These are phyloP conservation scores for Podospora sp. DNA, from an alignment of 495 filamentous ascomycete species.

Conservation along the genomic window DNA sequence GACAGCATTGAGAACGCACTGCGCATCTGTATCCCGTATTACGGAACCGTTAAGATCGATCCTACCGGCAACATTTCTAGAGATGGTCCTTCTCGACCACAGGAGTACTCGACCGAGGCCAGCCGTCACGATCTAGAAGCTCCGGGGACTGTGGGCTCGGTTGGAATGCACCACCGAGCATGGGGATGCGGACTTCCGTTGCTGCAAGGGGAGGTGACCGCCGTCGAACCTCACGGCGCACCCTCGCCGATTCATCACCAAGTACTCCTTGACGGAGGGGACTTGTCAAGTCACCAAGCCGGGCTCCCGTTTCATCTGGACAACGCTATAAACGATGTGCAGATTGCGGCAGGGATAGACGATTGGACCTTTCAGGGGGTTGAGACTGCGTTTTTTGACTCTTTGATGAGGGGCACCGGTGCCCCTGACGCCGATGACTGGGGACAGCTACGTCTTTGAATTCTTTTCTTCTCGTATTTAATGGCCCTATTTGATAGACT, in stretches of 20 bases:
- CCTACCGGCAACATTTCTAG: background rate
- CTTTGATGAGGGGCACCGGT: slow-evolving; percentile 20
- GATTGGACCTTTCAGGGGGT: slow-evolving; percentile 30
- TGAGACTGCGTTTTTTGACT: slow-evolving; percentile 26
- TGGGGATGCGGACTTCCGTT: background rate
- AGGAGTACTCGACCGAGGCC: background rate
- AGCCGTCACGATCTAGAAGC: background rate
- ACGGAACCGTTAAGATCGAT: background rate
- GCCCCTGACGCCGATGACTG: background rate
- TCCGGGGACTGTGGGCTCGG: background rate
- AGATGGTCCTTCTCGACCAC: background rate
- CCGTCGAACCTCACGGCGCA: background rate
- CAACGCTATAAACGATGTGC: background rate
- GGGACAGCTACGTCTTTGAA: background rate
- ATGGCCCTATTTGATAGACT: no score
- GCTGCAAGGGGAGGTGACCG: background rate
- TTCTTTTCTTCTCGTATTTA: background rate
- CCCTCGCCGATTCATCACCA: background rate
- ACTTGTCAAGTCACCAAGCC: background rate
- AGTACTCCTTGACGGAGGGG: background rate
- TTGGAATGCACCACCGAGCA: background rate
- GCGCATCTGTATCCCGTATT: background rate
- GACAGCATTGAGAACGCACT: background rate
- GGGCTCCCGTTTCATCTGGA: background rate
- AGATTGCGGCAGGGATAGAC: slow-evolving; percentile 15